These are phyloP conservation scores for Calophaca sinica DNA, from an alignment of 306 rosid species.

Conservation along the genomic window DNA sequence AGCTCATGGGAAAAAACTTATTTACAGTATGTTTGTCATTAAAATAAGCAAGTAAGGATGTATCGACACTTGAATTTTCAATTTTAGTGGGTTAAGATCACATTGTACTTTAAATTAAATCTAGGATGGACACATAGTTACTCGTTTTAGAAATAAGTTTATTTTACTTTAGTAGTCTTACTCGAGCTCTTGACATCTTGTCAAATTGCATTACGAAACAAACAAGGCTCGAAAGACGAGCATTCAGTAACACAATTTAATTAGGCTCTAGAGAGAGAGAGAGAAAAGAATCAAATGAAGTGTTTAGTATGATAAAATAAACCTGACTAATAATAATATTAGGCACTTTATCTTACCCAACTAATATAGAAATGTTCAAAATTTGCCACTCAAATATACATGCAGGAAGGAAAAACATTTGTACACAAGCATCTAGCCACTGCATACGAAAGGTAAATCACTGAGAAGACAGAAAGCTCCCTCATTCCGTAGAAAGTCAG, in stretches of 20 bases:
- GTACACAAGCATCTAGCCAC: slow-evolving; percentile 1
- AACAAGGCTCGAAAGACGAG: slow-evolving; percentile 22
- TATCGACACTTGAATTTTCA: slow-evolving; percentile 10
- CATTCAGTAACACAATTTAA: not conserved
- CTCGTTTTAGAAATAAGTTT: not conserved
- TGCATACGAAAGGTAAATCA: slow-evolving; percentile 7
- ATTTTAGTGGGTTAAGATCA: not conserved
- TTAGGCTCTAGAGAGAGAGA: not conserved
- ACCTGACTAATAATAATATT: not conserved
- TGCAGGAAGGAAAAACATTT: not conserved
- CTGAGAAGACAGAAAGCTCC: not conserved
- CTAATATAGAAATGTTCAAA: slow-evolving; percentile 4
- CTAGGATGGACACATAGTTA: slow-evolving; percentile 4
- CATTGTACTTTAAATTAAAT: not conserved
- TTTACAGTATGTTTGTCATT: not conserved
- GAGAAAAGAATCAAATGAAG: not conserved
- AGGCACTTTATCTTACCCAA: not conserved
- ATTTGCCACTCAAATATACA: not conserved
- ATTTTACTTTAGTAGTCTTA: not conserved
- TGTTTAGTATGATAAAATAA: not conserved
- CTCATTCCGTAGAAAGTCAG: slow-evolving; percentile 18
- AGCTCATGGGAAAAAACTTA: not conserved
- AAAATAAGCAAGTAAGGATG: not conserved
- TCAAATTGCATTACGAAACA: slow-evolving; percentile 9
- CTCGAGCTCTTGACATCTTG: slow-evolving; percentile 12